These are phyloP conservation scores for Cydonia oblonga DNA, from an alignment of 331 rosid genomes.

Conservation along the genomic window DNA sequence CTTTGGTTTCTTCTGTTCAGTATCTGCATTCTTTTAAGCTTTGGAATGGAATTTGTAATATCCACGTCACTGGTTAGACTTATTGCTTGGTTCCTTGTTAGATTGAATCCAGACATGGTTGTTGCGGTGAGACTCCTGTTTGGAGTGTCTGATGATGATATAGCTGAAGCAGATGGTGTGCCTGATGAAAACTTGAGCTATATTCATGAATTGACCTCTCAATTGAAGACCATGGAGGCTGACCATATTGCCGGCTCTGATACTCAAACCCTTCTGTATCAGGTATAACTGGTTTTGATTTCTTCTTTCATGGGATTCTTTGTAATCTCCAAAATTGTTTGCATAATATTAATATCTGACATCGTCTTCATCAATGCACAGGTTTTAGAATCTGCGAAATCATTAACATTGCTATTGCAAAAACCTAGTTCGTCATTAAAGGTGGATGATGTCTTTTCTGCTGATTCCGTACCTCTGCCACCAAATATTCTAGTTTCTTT, in stretches of 20 bases:
- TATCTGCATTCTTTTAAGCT: background rate
- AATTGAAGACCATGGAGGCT: constrained; percentile 37
- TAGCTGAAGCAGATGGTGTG: constrained; percentile 31
- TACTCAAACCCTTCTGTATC: constrained; percentile 34
- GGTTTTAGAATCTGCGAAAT: constrained; percentile 56
- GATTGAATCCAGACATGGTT: constrained; percentile 66
- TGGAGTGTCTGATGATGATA: constrained; percentile 65
- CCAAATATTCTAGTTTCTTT: constrained; percentile 30
- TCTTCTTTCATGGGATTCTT: background rate
- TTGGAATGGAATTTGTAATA: background rate
- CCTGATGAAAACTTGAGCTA: constrained; percentile 53
- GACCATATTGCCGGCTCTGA: constrained; percentile 38
- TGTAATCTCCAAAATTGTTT: background rate
- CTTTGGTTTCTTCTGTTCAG: background rate
- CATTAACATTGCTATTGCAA: constrained; percentile 53
- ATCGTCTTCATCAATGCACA: constrained; percentile 25
- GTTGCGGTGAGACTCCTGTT: constrained; percentile 58
- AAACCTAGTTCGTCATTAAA: constrained; percentile 41
- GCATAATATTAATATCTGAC: constrained; percentile 18
- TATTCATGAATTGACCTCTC: constrained; percentile 39
- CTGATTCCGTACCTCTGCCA: constrained; percentile 24
- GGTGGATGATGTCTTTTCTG: constrained; percentile 28
- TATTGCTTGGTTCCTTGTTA: constrained; percentile 37
- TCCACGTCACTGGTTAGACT: constrained; percentile 18
- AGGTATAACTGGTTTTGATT: constrained; percentile 36